Percentiles rank a stretch among this genome's conserved stretches.
Evolutionary conservation across 176 grass and related monocot species (phyloP).

Genomic region (Oryza officinalis): DNA sequence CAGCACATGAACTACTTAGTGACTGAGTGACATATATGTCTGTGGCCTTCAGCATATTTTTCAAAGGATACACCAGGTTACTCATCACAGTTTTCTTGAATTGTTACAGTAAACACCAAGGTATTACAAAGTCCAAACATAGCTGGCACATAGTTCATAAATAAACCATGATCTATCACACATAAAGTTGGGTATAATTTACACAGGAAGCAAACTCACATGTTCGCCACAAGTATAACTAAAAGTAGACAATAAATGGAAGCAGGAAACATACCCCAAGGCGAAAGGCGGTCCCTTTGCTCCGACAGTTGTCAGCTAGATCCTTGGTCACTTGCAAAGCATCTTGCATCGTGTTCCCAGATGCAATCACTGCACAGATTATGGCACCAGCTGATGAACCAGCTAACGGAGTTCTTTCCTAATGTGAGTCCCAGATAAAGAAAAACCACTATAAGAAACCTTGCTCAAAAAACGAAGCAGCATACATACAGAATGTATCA

Average conservation of each 20-base stretch:
- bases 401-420: constrained; percentile 95
- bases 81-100: neutral
- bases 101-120: constrained; percentile 17
- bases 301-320: constrained; percentile 82
- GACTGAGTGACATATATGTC: neutral
- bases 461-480: neutral
- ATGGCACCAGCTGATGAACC: constrained; percentile 97
- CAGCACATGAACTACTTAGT: neutral
- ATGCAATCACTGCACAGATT: constrained; percentile 97
- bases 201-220: neutral
- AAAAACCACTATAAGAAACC: constrained; percentile 19
- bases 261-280: constrained; percentile 60
- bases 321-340: constrained; percentile 73
- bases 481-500: neutral
- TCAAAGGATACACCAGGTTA: neutral
- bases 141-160: neutral
- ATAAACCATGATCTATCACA: constrained; percentile 11
- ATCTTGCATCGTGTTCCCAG: constrained; percentile 84
- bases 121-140: neutral
- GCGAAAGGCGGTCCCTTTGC: constrained; percentile 86
- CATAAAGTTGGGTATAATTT: constrained; percentile 3
- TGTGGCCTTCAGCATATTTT: constrained; percentile 14
- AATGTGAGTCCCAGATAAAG: constrained; percentile 11
- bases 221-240: neutral
- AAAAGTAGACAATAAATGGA: neutral